Conservation (phyloP, 768 basidiomycete genomes). For the Suillus spraguei region DNA sequence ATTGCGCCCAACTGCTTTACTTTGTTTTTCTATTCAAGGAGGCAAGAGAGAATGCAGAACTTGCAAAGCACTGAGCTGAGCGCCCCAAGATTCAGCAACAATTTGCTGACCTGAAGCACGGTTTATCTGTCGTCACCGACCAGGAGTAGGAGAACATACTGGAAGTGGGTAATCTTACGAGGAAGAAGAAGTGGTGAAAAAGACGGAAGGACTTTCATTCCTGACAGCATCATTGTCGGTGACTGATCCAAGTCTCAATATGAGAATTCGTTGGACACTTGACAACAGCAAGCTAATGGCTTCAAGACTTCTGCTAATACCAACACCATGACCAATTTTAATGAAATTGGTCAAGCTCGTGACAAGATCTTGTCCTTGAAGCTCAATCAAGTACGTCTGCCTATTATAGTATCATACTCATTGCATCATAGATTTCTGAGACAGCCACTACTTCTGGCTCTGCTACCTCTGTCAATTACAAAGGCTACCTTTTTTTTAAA, state of each 20-base stretch:
- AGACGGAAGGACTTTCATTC: constrained; percentile 86
- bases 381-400: constrained; percentile 78
- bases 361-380: constrained; percentile 93
- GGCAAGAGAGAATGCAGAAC: constrained; percentile 71
- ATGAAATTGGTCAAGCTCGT: constrained; percentile 95
- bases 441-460: constrained; percentile 71
- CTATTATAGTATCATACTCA: neutral
- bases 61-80: constrained; percentile 78
- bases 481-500: constrained; percentile 73
- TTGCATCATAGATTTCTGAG: constrained; percentile 57
- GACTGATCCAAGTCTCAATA: constrained; percentile 75
- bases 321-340: constrained; percentile 87
- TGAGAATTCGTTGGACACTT: constrained; percentile 73
- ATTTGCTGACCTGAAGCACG: constrained; percentile 93
- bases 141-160: constrained; percentile 94
- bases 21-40: constrained; percentile 50
- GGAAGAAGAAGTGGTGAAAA: constrained; percentile 86
- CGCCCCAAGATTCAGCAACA: constrained; percentile 95
- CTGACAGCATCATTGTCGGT: constrained; percentile 91
- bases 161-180: constrained; percentile 94
- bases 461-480: constrained; percentile 90
- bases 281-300: constrained; percentile 80
- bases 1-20: constrained; percentile 31
- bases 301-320: constrained; percentile 81
- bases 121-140: constrained; percentile 83